phyloP scores from a whole-genome alignment of 176 grass and related monocot species.

The Aegilops bicornis region DNA sequence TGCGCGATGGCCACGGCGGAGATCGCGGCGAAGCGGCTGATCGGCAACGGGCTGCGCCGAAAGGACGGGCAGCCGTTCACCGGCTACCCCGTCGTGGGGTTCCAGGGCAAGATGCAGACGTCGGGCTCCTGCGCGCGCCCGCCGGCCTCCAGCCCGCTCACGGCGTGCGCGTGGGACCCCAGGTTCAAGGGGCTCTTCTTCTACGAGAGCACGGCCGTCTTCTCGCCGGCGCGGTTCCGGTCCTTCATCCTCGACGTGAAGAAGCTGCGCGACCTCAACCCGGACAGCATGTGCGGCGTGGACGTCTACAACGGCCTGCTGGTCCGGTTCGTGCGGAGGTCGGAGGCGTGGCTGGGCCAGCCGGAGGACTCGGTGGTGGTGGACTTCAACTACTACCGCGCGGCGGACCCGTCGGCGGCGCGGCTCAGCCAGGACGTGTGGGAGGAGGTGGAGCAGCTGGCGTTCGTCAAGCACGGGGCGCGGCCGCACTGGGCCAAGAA shows the following conservation, averaged over 20 bases:
- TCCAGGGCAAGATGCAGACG: constrained; percentile 72
- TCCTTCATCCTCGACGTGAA: constrained; percentile 72
- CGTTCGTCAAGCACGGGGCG: constrained; percentile 72
- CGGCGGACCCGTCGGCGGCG: constrained; percentile 39
- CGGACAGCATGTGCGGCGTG: constrained; percentile 57
- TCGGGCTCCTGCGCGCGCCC: constrained; percentile 69
- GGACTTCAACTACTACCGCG: constrained; percentile 94
- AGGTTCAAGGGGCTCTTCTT: constrained; percentile 78
- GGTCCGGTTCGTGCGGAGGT: constrained; percentile 54
- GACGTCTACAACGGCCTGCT: constrained; percentile 81
- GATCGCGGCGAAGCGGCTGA: constrained; percentile 52
- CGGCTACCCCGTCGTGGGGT: constrained; percentile 69
- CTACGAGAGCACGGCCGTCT: constrained; percentile 81
- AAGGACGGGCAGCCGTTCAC: constrained; percentile 36
- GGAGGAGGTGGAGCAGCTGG: constrained; percentile 97
- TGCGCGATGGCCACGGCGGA: constrained; percentile 44
- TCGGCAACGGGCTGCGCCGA: constrained; percentile 53
- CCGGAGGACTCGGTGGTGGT: constrained; percentile 75
- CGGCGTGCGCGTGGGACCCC: constrained; percentile 74
- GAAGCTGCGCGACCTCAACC: constrained; percentile 49
- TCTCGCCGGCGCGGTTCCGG: constrained; percentile 54
- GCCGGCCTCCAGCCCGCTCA: constrained; percentile 1
- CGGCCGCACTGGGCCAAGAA: constrained; percentile 91
- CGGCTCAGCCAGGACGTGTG: constrained; percentile 67
- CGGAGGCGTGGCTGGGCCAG: constrained; percentile 61